Percentiles rank a stretch among this genome's conserved stretches.
phyloP scores from a whole-genome alignment of 2,329 filamentous ascomycete species.

The Verruconis gallopava region DNA sequence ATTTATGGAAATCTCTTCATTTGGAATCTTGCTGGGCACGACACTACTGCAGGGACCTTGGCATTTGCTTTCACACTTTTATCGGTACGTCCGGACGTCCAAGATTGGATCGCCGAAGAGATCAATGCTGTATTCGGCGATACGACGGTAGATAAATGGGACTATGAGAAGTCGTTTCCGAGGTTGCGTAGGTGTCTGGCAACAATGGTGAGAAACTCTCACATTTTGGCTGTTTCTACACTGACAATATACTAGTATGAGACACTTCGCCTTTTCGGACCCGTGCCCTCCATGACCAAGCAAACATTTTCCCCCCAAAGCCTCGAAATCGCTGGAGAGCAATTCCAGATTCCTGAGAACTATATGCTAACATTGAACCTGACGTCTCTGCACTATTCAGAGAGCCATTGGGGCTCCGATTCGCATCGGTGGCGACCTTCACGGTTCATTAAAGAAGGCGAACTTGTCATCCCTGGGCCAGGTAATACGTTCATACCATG shows the following conservation, averaged over 20 bases:
- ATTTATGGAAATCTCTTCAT: conserved; percentile 9
- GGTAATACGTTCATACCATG: conserved; percentile 7
- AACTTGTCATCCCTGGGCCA: neutral
- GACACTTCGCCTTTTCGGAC: conserved; percentile 6
- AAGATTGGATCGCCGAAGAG: conserved; percentile 8
- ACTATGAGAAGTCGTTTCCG: conserved; percentile 4
- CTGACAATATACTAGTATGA: conserved; percentile 1
- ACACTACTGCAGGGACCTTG: conserved; percentile 6
- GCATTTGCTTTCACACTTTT: conserved; percentile 4
- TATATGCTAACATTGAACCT: neutral
- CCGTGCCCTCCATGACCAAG: conserved; percentile 3
- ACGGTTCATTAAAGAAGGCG: conserved; percentile 2
- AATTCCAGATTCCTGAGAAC: conserved; percentile 3
- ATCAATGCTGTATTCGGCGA: neutral
- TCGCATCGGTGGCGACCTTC: conserved; percentile 2
- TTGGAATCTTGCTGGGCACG: conserved; percentile 5
- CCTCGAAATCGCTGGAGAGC: neutral
- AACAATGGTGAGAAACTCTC: neutral
- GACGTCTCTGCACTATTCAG: conserved; percentile 1
- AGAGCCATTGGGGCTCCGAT: conserved; percentile 6
- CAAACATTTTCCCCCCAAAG: neutral
- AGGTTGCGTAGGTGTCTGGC: conserved; percentile 6
- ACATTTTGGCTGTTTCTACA: neutral
- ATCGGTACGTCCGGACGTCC: neutral
- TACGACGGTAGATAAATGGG: neutral